A percentile compares a stretch with the other conserved stretches of the same genome.
phyloP scores from a whole-genome alignment of 176 grass and related monocot species.

The Raddia distichophylla region DNA sequence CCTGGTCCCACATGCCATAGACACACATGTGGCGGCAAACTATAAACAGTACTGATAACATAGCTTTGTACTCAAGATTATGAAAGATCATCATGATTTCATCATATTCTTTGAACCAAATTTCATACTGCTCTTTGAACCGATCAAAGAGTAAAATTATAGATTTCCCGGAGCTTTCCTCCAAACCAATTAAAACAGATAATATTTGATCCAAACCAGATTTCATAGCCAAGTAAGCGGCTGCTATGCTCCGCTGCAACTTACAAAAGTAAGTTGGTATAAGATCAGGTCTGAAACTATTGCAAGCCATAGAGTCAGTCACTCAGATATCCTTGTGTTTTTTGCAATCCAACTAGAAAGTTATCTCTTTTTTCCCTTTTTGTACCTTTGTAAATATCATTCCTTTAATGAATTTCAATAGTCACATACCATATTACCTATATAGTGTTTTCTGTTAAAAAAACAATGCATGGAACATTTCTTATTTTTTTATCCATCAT shows the following conservation, averaged over 20 bases:
- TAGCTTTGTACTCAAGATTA: not conserved
- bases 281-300: not conserved
- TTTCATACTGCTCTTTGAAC: conserved; percentile 6
- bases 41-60: not conserved
- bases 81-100: not conserved
- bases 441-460: no score
- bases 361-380: no score
- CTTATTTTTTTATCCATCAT: conserved; percentile 7
- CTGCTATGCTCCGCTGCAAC: not conserved
- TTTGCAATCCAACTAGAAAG: conserved; percentile 3
- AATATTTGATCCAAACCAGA: not conserved
- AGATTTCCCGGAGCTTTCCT: not conserved
- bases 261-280: not conserved
- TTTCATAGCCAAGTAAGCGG: not conserved
- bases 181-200: not conserved
- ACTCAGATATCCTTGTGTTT: not conserved
- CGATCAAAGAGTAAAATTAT: conserved; percentile 1
- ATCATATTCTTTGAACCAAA: not conserved
- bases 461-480: not conserved
- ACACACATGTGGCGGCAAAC: no score
- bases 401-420: no score
- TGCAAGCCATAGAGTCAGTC: not conserved
- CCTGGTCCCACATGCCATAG: no score
- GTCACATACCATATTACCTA: no score
- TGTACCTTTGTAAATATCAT: no score